Evolutionary conservation across 2,329 filamentous ascomycete genomes (phyloP), one percentile per base, ranked within the genome.

Genomic region (Epichloe bromicola): DNA sequence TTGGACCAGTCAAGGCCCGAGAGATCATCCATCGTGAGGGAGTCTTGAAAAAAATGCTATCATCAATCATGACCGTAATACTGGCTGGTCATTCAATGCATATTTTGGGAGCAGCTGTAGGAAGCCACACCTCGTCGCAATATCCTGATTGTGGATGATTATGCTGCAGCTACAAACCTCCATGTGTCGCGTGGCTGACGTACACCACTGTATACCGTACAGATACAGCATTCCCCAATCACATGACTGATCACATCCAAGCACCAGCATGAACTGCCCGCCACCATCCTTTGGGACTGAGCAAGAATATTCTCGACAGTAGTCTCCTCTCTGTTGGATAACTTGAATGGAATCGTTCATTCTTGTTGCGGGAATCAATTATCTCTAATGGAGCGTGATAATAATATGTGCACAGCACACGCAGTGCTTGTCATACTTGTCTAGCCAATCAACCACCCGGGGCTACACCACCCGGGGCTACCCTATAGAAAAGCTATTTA

Each of bases 1-100:
- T 75, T 74, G 55, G 66, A 76, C 79, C 79, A 83, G 65, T 76
- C 76, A 58, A 83, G 70, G 56, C 76, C 73, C 46, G 75, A 74
- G 46, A 83, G 74, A 66, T 83, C 79, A 58, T 83, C 76, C 80
- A 83, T 83, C 51, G 61, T 69, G 52, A 53, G 53, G 33, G 33
- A 44, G 20, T 34, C 36, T 48, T 37, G 42, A 38, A 37, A n/a
- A 33, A 34, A 38, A 37, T 23, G 42, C 23, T 48, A 38, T 51
- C 48, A 15, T 40, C 53, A 41, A 49, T 39, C 43, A 48, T 46
- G 17, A 41, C 55, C 48, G 50, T 46, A 48, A 37, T 30, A 39
- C 30, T 54, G 42, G 41, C 42, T 48, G 20, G 15, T 52, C 51
- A 52, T 33, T 52, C 51, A 52, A 43, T 43, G 47, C 51, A 50